A percentile compares a stretch with the other conserved stretches of the same genome.
Conservation (phyloP, 2,329 filamentous ascomycete species). For the Sporothrix protearum region DNA sequence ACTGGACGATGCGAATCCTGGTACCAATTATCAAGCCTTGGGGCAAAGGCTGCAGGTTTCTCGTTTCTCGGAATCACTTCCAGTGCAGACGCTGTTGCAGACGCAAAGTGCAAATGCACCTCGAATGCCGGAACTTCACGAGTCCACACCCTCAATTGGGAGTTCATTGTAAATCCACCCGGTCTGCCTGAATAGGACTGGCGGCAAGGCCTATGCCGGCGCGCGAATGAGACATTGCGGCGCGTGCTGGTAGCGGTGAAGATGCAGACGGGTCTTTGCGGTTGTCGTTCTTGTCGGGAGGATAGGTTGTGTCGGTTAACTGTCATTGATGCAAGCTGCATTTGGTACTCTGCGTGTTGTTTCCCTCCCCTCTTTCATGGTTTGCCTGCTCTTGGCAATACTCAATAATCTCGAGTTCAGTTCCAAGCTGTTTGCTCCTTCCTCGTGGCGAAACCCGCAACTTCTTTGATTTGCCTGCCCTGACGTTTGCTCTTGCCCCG, state of each 20-base stretch:
- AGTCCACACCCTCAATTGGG: background rate
- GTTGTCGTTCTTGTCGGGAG: background rate
- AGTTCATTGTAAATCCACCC: background rate
- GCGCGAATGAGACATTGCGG: background rate
- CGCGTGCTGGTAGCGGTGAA: slow-evolving; percentile 11
- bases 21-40: background rate
- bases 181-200: slow-evolving; percentile 16
- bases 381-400: background rate
- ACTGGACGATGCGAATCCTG: background rate
- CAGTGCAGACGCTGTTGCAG: background rate
- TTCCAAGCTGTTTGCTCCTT: background rate
- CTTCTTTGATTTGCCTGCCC: background rate
- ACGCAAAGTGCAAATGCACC: background rate
- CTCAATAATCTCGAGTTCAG: background rate
- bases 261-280: background rate
- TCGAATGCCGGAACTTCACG: background rate
- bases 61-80: background rate
- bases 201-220: slow-evolving; percentile 9
- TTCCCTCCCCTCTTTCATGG: background rate
- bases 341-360: background rate
- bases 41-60: background rate
- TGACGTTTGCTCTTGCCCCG: background rate
- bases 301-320: background rate
- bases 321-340: background rate
- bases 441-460: background rate